Evolutionary conservation across 805 yeast genomes (phyloP).

Genomic region (Metschnikowia drakensbergensis): DNA sequence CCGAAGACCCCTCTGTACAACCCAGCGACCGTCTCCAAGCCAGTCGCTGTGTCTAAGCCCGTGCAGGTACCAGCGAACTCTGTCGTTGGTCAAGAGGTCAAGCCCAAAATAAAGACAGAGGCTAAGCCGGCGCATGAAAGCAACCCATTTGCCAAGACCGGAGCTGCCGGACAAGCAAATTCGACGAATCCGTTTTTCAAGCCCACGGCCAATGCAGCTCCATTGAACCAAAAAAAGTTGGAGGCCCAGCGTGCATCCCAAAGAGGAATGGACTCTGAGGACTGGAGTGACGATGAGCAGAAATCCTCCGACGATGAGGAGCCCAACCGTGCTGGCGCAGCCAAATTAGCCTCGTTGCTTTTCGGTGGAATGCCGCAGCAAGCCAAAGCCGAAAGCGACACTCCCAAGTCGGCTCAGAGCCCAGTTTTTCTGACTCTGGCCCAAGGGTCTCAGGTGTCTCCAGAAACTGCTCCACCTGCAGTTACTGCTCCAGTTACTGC

Average conservation of each 20-base stretch:
- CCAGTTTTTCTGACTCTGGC: too few species aligned
- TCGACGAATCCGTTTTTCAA: conserved; percentile 60
- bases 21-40: conserved; percentile 7
- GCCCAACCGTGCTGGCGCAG: conserved; percentile 51
- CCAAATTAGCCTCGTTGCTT: conserved; percentile 50
- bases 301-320: conserved; percentile 47
- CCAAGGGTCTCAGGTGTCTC: not conserved
- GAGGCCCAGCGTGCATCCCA: conserved; percentile 73
- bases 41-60: not conserved
- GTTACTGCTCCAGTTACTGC: not conserved
- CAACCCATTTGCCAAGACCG: conserved; percentile 48
- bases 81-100: not conserved
- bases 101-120: not conserved
- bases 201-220: conserved; percentile 28
- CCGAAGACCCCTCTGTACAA: conserved; percentile 15
- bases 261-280: conserved; percentile 48
- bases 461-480: not conserved
- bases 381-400: conserved; percentile 1
- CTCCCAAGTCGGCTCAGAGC: too few species aligned
- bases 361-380: conserved; percentile 50
- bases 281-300: conserved; percentile 46
- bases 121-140: conserved; percentile 18
- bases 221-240: conserved; percentile 53
- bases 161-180: conserved; percentile 6
- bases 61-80: not conserved